Evolutionary conservation across 768 basidiomycete genomes (phyloP).

Genomic region (Boletellus sp.): DNA sequence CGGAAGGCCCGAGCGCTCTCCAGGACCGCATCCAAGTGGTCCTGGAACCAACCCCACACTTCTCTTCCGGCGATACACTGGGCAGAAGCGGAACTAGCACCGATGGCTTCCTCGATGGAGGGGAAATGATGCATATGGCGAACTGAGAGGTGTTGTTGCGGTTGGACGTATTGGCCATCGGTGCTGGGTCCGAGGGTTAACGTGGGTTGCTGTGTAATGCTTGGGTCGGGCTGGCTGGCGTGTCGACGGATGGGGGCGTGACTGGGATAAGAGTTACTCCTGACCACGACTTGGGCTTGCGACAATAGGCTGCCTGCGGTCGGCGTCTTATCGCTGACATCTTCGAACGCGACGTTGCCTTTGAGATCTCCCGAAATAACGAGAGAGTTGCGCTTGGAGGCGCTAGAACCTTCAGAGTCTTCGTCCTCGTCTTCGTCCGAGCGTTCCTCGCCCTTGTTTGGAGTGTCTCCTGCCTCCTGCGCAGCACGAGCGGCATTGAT

Average conservation of each 20-base stretch:
- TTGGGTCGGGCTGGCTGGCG: slow-evolving; percentile 51
- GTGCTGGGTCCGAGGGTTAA: slow-evolving; percentile 49
- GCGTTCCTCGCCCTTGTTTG: slow-evolving; percentile 60
- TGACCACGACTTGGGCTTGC: slow-evolving; percentile 64
- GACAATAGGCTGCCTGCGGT: slow-evolving; percentile 75
- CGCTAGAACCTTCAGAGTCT: slow-evolving; percentile 74
- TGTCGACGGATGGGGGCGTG: slow-evolving; percentile 79
- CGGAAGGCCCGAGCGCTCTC: slow-evolving; percentile 74
- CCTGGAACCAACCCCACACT: slow-evolving; percentile 91
- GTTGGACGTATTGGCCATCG: slow-evolving; percentile 43
- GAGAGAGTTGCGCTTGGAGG: slow-evolving; percentile 74
- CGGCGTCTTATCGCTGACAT: slow-evolving; percentile 81
- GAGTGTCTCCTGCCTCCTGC: slow-evolving; percentile 62
- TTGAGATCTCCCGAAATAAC: slow-evolving; percentile 63
- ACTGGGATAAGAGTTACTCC: slow-evolving; percentile 56
- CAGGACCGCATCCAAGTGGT: slow-evolving; percentile 80
- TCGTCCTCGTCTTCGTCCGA: slow-evolving; percentile 87
- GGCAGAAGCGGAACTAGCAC: slow-evolving; percentile 66
- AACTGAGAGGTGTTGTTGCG: slow-evolving; percentile 58
- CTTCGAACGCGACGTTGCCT: slow-evolving; percentile 52
- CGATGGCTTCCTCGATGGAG: slow-evolving; percentile 80
- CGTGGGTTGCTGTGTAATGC: slow-evolving; percentile 51
- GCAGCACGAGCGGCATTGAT: slow-evolving; percentile 71
- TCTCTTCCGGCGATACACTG: slow-evolving; percentile 79
- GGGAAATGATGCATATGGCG: slow-evolving; percentile 80